Evolutionary conservation across 106 monocot genomes (phyloP).

Genomic region (Acorus gramineus): DNA sequence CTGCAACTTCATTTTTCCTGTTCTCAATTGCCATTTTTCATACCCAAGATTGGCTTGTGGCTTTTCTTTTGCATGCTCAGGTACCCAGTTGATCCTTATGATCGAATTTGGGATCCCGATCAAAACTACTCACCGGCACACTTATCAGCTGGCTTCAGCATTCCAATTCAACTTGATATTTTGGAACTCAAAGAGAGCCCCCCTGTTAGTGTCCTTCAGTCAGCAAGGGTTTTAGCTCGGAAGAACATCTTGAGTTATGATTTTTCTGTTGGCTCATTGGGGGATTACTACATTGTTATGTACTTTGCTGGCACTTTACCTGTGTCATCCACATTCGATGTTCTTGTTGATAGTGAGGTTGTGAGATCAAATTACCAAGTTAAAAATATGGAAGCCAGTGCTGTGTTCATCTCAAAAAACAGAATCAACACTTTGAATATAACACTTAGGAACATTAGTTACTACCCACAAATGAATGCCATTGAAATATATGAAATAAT

Average conservation of each 20-base stretch:
- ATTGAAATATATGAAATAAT: conserved; percentile 45
- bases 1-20: not conserved
- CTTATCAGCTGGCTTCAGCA: conserved; percentile 24
- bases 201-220: conserved; percentile 32
- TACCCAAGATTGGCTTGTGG: not conserved
- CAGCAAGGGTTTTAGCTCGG: conserved; percentile 33
- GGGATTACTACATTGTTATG: conserved; percentile 25
- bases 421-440: conserved; percentile 17
- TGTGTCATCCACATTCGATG: conserved; percentile 31
- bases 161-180: conserved; percentile 17
- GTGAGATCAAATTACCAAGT: conserved; percentile 14
- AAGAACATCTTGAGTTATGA: conserved; percentile 24
- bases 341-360: conserved; percentile 26
- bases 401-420: conserved; percentile 11
- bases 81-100: conserved; percentile 34
- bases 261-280: conserved; percentile 18
- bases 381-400: conserved; percentile 23
- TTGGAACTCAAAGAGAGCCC: conserved; percentile 26
- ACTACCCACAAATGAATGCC: conserved; percentile 45
- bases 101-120: conserved; percentile 45
- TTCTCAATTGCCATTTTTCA: not conserved
- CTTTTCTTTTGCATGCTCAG: conserved; percentile 3
- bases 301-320: conserved; percentile 44
- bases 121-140: conserved; percentile 27
- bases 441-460: conserved; percentile 26